Base-by-base conservation (phyloP, 768 basidiomycete species). In the Phylloporus arenicola region DNA sequence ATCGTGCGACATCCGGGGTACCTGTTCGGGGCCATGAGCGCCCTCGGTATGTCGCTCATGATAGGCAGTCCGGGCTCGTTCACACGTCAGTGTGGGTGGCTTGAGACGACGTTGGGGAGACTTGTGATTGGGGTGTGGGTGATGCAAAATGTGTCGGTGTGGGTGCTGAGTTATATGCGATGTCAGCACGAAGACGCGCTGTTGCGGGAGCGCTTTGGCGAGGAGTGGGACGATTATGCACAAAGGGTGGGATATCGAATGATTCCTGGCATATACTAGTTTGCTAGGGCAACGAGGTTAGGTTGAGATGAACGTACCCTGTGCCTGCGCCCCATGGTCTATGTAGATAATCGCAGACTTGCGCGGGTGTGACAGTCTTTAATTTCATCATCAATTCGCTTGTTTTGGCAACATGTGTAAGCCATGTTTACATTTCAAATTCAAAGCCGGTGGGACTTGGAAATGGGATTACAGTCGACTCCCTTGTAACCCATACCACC, bases 1-100 rank as follows among this genome's bases (percentile, higher is more conserved):
- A 50, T 65, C 46, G 65, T 71, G 0, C 70, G 71, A 10, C 71
- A 72, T 43, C 71, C 71, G 0, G 55, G 70, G 13, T 73, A 72
- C 45, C 46, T 63, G 8, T 58, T 58, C 9, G 64, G 31, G 4
- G 27, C 16, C 2, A 19, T 75, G 3, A 53, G 61, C 7, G 50
- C 53, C n/a, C 6, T 59, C 0, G 70, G 72, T 1, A 54, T 67
- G 45, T 59, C 70, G n/a, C 46, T 72, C 20, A 57, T 64, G 20
- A 63, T 68, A 35, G 60, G 57, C 10, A 64, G 64, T 34, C 62
- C 57, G 0, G 70, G 68, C 3, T 70, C 71, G 31, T 66, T 61
- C 29, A 29, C 45, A 16, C 48, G 37, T 1, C 25, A 30, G 2
- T 68, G 67, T 40, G 64, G 64, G 1, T 68, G 67, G 64, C 61